These are phyloP conservation scores for Sporothrix pallida DNA, from an alignment of 2,329 filamentous ascomycete genomes.

Conservation along the genomic window DNA sequence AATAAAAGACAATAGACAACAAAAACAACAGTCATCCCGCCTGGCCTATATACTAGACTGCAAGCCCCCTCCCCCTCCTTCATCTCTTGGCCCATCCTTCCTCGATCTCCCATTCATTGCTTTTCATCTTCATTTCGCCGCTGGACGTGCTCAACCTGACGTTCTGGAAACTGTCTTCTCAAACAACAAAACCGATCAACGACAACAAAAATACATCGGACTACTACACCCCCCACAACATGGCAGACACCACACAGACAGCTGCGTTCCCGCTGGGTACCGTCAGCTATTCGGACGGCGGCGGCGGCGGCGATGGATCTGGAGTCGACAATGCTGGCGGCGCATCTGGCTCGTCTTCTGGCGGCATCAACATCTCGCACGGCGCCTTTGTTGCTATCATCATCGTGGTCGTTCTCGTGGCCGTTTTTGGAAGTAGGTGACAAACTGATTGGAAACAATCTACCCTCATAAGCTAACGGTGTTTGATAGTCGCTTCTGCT, in stretches of 20 bases:
- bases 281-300: slow-evolving; percentile 48
- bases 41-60: slow-evolving; percentile 6
- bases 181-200: neutral
- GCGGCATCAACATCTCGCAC: slow-evolving; percentile 67
- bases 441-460: too few species aligned
- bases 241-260: slow-evolving; percentile 48
- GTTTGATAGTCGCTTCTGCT: slow-evolving; percentile 61
- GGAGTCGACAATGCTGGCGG: slow-evolving; percentile 63
- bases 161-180: slow-evolving; percentile 13
- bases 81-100: neutral
- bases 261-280: slow-evolving; percentile 53
- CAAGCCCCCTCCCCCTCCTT: neutral
- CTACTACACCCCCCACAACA: slow-evolving; percentile 39
- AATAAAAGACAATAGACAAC: neutral
- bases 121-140: slow-evolving; percentile 3
- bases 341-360: slow-evolving; percentile 66
- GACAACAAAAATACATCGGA: neutral
- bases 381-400: slow-evolving; percentile 77
- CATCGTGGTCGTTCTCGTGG: slow-evolving; percentile 69
- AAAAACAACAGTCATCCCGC: neutral
- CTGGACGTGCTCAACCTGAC: slow-evolving; percentile 26
- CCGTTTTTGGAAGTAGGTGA: slow-evolving; percentile 68
- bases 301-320: slow-evolving; percentile 45
- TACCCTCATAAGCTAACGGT: neutral
- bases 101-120: neutral